Base-by-base conservation (phyloP, 768 basidiomycete species). In the Naganishia vishniacii region DNA sequence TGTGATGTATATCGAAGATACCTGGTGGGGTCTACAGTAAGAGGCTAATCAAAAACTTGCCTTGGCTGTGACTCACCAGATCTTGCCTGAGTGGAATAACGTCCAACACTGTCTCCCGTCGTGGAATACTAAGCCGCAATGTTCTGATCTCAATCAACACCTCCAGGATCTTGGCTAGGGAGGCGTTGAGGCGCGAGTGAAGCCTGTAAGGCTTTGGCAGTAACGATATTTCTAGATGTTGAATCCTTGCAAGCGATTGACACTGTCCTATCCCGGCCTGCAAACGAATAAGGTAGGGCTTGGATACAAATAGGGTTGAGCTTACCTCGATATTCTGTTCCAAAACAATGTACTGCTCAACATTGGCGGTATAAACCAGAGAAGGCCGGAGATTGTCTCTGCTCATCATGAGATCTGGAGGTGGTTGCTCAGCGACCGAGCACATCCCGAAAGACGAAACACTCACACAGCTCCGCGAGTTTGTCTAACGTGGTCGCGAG, bases 21-120 rank as follows among this genome's bases (percentile, higher is more conserved):
- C 70, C 72, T 71, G 46, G 4, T 15, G 40, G 1, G 23, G 29
- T 18, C 9, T 26, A 15, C 4, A 31, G 46, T 37, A 6, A 23
- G 23, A 18, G 25, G 13, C 18, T 31, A 29, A 5, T 1, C 42
- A 26, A 48, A 20, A 3, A 48, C 2, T 12, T 31, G 31, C 25
- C 2, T n/a, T n/a, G n/a, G n/a, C 12, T 13, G 29, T 23, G 12
- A 67, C 71, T 65, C 46, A 72, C 72, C 26, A 75, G 28, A 62
- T 73, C 73, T 13, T 72, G 68, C 9, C 76, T 69, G 18, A 77
- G 61, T 2, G 74, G 74, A 32, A 77, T 48, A 12, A 77, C 74
- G 53, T 75, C 74, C 31, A 77, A 61, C 1, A 77, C 76, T 0
- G 73, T 73, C 25, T 70, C 74, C 60, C 72, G 67, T n/a, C 76